These are phyloP conservation scores for Passiflora organensis DNA, from an alignment of 345 rosid genomes.

Conservation along the genomic window DNA sequence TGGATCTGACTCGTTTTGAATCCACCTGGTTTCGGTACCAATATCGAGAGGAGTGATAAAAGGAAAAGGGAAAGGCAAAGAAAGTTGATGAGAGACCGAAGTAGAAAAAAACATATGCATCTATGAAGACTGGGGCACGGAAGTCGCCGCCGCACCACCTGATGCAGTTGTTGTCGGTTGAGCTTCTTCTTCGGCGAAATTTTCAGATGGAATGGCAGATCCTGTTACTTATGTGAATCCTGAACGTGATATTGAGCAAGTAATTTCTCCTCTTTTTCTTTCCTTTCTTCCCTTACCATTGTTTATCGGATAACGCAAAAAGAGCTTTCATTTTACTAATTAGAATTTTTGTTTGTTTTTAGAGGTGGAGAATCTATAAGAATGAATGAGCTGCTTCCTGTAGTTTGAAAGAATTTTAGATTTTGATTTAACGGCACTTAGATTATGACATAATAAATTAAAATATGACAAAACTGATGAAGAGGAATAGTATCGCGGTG, in stretches of 20 bases:
- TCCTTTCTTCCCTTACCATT: neutral
- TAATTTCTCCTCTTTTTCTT: slow-evolving; percentile 15
- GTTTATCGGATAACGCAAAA: too few species aligned
- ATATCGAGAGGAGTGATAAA: neutral
- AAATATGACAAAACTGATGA: too few species aligned
- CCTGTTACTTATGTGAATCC: slow-evolving; percentile 62
- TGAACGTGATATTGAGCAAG: slow-evolving; percentile 89
- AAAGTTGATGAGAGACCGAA: slow-evolving; percentile 39
- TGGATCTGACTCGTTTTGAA: slow-evolving; percentile 3
- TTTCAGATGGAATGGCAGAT: slow-evolving; percentile 99
- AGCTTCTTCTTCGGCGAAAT: slow-evolving; percentile 31
- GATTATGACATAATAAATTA: too few species aligned
- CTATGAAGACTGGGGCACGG: slow-evolving; percentile 80
- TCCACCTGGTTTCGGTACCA: neutral
- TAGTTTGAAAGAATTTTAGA: too few species aligned
- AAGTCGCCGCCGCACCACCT: slow-evolving; percentile 49
- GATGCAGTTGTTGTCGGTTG: slow-evolving; percentile 45
- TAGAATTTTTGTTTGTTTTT: neutral
- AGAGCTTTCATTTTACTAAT: too few species aligned
- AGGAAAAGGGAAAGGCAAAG: too few species aligned
- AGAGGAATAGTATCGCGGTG: too few species aligned
- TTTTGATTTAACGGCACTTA: too few species aligned
- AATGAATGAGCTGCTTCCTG: too few species aligned
- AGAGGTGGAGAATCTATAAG: too few species aligned
- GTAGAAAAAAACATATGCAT: slow-evolving; percentile 50